A percentile compares a stretch with the other conserved stretches of the same genome.
These are phyloP conservation scores for Penicillium lagena DNA, from an alignment of 495 filamentous ascomycete genomes.

Conservation along the genomic window DNA sequence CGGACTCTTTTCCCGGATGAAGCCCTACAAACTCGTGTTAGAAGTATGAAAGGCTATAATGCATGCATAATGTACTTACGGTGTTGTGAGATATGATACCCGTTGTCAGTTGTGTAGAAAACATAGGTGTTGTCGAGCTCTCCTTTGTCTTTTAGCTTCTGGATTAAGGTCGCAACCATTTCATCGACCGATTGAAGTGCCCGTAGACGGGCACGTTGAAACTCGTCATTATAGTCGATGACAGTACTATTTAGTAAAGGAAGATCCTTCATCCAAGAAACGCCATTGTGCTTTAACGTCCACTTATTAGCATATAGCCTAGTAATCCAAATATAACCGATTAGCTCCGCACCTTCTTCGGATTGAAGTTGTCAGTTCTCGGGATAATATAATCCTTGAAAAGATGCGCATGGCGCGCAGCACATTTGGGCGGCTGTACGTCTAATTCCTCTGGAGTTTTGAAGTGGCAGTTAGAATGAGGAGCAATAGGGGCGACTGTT, in stretches of 20 bases:
- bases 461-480: slow-evolving; percentile 28
- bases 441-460: slow-evolving; percentile 35
- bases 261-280: slow-evolving; percentile 48
- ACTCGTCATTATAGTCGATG: slow-evolving; percentile 56
- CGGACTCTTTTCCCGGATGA: no score
- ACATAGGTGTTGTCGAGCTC: no score
- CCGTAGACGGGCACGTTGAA: slow-evolving; percentile 48
- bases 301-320: slow-evolving; percentile 56
- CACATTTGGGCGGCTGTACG: neutral
- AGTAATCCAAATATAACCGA: no score
- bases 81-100: no score
- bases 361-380: slow-evolving; percentile 6
- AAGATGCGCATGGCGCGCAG: slow-evolving; percentile 3
- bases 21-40: no score
- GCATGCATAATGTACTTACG: no score
- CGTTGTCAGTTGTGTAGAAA: no score
- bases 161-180: no score
- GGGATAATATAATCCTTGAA: slow-evolving; percentile 5
- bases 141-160: no score
- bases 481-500: slow-evolving; percentile 50
- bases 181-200: slow-evolving; percentile 46
- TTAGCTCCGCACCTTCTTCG: slow-evolving; percentile 39
- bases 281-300: slow-evolving; percentile 47
- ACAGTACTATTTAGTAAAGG: slow-evolving; percentile 36
- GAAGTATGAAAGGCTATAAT: no score